A percentile compares a stretch with the other conserved stretches of the same genome.
Evolutionary conservation across 306 rosid species (phyloP).

Genomic region (Pachyrhizus erosus): DNA sequence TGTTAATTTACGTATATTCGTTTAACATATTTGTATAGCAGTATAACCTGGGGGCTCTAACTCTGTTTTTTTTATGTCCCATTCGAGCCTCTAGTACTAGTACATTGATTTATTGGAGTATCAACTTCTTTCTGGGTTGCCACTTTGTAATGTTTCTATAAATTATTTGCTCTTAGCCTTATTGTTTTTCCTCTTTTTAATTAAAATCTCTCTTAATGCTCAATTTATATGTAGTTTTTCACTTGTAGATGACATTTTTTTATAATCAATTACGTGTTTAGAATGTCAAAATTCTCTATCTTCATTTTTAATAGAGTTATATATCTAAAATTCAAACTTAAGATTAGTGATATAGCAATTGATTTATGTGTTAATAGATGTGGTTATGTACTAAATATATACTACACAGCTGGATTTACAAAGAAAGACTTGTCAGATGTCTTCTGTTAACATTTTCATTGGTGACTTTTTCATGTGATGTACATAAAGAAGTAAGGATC

Average conservation of each 20-base stretch:
- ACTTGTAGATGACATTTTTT: not conserved
- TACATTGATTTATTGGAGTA: slow-evolving; percentile 19
- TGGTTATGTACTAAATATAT: not conserved
- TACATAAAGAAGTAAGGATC: slow-evolving; percentile 30
- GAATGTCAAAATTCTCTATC: no score
- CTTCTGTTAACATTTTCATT: not conserved
- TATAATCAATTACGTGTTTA: no score
- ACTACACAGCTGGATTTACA: not conserved
- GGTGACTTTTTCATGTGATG: slow-evolving; percentile 14
- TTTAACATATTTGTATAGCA: slow-evolving; percentile 50
- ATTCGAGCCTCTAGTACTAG: slow-evolving; percentile 43
- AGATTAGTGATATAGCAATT: no score
- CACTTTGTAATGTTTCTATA: slow-evolving; percentile 28
- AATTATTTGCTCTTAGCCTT: slow-evolving; percentile 18
- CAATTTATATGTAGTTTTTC: not conserved
- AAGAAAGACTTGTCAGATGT: not conserved
- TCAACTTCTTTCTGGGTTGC: slow-evolving; percentile 17
- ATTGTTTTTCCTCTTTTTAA: not conserved
- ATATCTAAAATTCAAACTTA: no score
- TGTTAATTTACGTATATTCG: not conserved
- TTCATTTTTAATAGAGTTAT: no score
- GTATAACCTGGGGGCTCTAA: slow-evolving; percentile 36
- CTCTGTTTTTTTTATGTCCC: slow-evolving; percentile 46
- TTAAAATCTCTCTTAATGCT: not conserved
- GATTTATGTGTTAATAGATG: not conserved